Evolutionary conservation across 2,329 filamentous ascomycete species (phyloP).

Genomic region (Westerdykella aurantiaca): DNA sequence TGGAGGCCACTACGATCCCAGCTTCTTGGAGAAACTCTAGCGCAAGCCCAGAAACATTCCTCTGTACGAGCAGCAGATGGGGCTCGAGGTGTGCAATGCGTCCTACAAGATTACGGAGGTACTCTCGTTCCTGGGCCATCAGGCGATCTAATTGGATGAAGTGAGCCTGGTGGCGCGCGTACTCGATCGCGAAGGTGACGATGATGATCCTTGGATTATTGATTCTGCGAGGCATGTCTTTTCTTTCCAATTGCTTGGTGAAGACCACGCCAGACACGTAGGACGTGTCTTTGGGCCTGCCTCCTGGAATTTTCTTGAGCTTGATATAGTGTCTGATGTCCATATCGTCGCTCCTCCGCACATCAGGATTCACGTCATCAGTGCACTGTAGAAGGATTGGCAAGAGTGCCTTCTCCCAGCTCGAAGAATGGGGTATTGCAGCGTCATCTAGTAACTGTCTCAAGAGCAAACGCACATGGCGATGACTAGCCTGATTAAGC

Average conservation of each 20-base stretch:
- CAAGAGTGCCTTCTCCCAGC: slow-evolving; percentile 86
- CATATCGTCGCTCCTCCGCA: slow-evolving; percentile 86
- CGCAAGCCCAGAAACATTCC: slow-evolving; percentile 85
- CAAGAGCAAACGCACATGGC: slow-evolving; percentile 81
- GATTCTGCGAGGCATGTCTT: slow-evolving; percentile 90
- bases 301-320: slow-evolving; percentile 90
- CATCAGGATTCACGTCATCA: slow-evolving; percentile 89
- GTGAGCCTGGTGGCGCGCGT: slow-evolving; percentile 84
- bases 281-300: slow-evolving; percentile 82
- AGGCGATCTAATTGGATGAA: slow-evolving; percentile 98
- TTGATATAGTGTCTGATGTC: slow-evolving; percentile 98
- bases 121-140: slow-evolving; percentile 94
- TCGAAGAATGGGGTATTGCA: slow-evolving; percentile 62
- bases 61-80: slow-evolving; percentile 83
- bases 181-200: slow-evolving; percentile 92
- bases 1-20: slow-evolving; percentile 88
- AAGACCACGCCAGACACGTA: slow-evolving; percentile 97
- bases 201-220: slow-evolving; percentile 80
- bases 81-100: slow-evolving; percentile 82
- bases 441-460: slow-evolving; percentile 76
- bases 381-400: slow-evolving; percentile 87
- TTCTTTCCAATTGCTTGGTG: slow-evolving; percentile 91
- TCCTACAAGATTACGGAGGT: slow-evolving; percentile 82
- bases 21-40: slow-evolving; percentile 82
- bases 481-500: slow-evolving; percentile 77